Conservation (phyloP, 345 rosid species). For the Mallotus nudiflorus region DNA sequence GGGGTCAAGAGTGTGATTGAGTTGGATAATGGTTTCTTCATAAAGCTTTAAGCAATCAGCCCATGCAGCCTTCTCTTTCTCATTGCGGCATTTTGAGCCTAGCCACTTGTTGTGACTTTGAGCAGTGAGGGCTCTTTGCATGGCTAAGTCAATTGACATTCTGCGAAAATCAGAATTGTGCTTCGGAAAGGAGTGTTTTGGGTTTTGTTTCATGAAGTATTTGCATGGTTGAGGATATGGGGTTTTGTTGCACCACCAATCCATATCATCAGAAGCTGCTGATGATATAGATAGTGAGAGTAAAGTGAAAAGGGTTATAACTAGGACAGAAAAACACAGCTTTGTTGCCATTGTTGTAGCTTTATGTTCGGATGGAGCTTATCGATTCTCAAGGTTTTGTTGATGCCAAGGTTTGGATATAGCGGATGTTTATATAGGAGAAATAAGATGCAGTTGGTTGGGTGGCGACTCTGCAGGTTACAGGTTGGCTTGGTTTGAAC, state of each 20-base stretch:
- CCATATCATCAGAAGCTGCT: constrained; percentile 29
- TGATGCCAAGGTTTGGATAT: background rate
- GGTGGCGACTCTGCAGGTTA: background rate
- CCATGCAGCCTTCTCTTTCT: constrained; percentile 70
- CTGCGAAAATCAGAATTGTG: constrained; percentile 49
- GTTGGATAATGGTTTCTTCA: constrained; percentile 44
- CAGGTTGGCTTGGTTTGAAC: background rate
- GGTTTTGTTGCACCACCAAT: constrained; percentile 70
- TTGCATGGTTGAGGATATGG: constrained; percentile 74
- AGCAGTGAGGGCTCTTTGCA: constrained; percentile 57
- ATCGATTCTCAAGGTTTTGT: background rate
- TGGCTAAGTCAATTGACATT: constrained; percentile 44
- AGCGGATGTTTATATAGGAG: constrained; percentile 10
- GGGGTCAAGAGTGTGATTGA: constrained; percentile 56
- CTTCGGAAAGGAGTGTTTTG: constrained; percentile 32
- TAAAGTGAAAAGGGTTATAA: constrained; percentile 16
- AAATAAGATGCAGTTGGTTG: background rate
- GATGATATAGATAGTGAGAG: constrained; percentile 25
- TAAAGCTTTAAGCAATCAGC: constrained; percentile 74
- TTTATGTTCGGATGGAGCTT: background rate
- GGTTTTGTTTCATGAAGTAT: constrained; percentile 38
- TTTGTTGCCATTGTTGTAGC: constrained; percentile 22
- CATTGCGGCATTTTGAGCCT: constrained; percentile 57
- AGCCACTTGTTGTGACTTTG: constrained; percentile 45
- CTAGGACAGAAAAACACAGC: constrained; percentile 6